Evolutionary conservation across 495 filamentous ascomycete species (phyloP), one percentile per base, ranked within the genome.

Genomic region (Tuber aestivum): DNA sequence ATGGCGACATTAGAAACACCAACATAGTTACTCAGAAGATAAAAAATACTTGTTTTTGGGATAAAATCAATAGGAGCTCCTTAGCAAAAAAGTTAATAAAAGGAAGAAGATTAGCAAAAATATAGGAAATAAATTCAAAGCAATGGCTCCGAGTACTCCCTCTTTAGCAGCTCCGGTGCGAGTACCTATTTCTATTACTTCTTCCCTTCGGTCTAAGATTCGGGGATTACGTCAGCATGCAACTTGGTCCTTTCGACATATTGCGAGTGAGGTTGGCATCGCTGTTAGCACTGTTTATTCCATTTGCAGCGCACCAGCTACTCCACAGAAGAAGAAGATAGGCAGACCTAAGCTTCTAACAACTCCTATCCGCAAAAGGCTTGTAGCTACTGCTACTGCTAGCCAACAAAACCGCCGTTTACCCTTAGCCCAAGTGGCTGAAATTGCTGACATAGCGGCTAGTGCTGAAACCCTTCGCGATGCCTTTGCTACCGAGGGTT

Each of bases 301-400:
- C 38, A 75, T 75, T 68, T 75, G 70, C 41, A 70, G 72, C 20
- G 18, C 4, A n/a, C 70, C 70, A 12, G 70, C 70, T 23, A 75
- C 45, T 2, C 48, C 21, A 10, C 21, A 41, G 20, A 72, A 69
- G 40, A 72, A 48, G 27, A 50, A 38, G 44, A 45, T 45, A 1
- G 44, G 16, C 0, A 45, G 44, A 45, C 16, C 16, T 20, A 45
- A 45, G 12, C 14, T 69, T 23, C 5, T 20, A 20, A 42, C n/a
- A 20, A 71, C 48, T 1, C 45, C 74, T 37, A 38, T 45, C n/a
- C 37, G 38, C 1, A 32, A 41, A 23, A 12, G 14, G n/a, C 40
- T 75, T 1, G 37, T 75, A 21, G 61, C 42, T 71, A 72, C 69
- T n/a, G 70, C 74, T 42, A 77, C 35, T 18, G 42, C 48, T 12